Evolutionary conservation across 345 rosid species (phyloP).

Genomic region (Populus euphratica): DNA sequence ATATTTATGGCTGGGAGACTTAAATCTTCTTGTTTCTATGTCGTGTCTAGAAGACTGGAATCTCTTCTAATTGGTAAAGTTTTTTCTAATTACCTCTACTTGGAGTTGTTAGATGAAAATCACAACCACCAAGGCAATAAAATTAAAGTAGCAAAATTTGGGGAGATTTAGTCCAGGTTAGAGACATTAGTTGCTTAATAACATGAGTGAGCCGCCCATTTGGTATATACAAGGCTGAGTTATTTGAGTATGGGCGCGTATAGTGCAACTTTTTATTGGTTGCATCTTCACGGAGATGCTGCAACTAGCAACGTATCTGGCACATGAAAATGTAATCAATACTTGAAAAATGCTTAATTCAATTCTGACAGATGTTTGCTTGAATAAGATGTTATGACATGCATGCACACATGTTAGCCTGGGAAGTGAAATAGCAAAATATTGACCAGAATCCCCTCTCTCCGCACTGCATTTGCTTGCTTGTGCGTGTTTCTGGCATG

Average conservation of each 20-base stretch:
- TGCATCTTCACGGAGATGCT: background rate
- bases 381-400: background rate
- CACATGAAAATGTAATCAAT: background rate
- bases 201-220: background rate
- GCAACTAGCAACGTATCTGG: background rate
- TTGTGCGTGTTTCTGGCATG: background rate
- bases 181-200: background rate
- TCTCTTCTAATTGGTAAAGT: background rate
- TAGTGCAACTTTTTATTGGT: background rate
- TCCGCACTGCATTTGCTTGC: too few species aligned
- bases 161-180: background rate
- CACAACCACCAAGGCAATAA: background rate
- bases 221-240: background rate
- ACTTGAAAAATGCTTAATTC: background rate
- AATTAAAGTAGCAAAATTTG: background rate
- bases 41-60: background rate
- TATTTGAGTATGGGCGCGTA: background rate
- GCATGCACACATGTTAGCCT: background rate
- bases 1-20: too few species aligned
- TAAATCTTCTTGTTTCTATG: background rate
- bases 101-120: background rate
- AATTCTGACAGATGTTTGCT: background rate
- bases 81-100: background rate
- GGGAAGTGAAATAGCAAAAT: background rate
- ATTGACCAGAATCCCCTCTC: too few species aligned